phyloP scores from a whole-genome alignment of 2,329 filamentous ascomycete species.

The Pestalotiopsis sp. region DNA sequence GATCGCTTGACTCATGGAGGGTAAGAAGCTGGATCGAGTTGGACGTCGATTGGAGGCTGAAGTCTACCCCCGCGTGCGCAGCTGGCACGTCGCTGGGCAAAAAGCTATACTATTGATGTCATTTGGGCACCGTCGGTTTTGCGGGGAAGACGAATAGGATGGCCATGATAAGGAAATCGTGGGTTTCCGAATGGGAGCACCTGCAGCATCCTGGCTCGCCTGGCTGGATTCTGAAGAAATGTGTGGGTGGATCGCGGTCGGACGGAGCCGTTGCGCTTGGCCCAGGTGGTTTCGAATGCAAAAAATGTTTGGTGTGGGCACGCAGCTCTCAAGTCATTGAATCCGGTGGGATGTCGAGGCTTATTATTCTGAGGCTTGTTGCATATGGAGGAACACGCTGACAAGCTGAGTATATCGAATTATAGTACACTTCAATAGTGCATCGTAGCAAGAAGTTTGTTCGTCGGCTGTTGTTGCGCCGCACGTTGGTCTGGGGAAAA shows the following conservation, averaged over 20 bases:
- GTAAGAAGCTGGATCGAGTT: background rate
- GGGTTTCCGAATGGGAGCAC: background rate
- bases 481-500: background rate
- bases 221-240: background rate
- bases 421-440: background rate
- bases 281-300: background rate
- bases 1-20: background rate
- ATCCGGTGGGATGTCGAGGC: background rate
- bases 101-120: constrained; percentile 6
- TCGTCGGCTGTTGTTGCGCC: background rate
- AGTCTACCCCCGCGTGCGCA: background rate
- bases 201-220: background rate
- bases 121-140: constrained; percentile 6
- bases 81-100: background rate
- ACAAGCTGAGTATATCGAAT: background rate
- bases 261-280: background rate
- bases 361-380: background rate
- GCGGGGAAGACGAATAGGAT: constrained; percentile 11
- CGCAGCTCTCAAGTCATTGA: no score
- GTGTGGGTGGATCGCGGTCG: constrained; percentile 4
- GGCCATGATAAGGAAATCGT: constrained; percentile 4
- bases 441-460: background rate
- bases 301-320: no score
- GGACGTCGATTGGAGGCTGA: background rate
- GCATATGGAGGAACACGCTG: no score